Percentiles rank a stretch among this genome's conserved stretches.
phyloP scores from a whole-genome alignment of 2,329 filamentous ascomycete genomes.

The Huntiella moniliformis region DNA sequence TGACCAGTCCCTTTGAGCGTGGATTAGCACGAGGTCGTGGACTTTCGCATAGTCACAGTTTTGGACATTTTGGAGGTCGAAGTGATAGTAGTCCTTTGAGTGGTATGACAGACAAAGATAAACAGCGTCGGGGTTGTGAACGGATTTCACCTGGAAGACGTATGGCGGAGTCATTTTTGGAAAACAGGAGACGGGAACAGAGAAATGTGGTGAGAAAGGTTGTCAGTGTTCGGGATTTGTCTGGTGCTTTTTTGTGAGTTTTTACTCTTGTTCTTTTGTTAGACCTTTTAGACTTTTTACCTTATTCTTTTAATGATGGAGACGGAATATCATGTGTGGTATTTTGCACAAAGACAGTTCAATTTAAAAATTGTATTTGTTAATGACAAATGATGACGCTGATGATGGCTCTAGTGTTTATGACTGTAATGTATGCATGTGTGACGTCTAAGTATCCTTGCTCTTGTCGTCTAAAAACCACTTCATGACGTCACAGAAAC shows the following conservation, averaged over 20 bases:
- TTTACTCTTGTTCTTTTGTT: neutral
- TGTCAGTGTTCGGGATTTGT: constrained; percentile 3
- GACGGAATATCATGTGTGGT: neutral
- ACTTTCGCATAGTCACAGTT: constrained; percentile 1
- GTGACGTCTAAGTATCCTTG: neutral
- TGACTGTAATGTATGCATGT: neutral
- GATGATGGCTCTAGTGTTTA: neutral
- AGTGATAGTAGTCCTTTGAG: neutral
- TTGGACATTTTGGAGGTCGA: neutral
- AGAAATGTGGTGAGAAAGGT: neutral
- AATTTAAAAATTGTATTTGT: too few relatives aligned
- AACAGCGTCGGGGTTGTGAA: neutral
- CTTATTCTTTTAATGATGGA: neutral
- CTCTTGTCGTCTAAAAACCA: constrained; percentile 47
- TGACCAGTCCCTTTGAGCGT: too few relatives aligned
- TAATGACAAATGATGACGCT: too few relatives aligned
- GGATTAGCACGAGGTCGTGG: neutral
- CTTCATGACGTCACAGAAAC: constrained; percentile 60
- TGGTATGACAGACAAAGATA: neutral
- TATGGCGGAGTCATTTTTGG: constrained; percentile 10
- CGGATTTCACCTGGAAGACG: constrained; percentile 8
- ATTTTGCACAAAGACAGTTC: neutral
- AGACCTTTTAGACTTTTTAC: neutral
- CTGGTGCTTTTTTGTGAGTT: constrained; percentile 9
- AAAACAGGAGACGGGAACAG: constrained; percentile 7